Evolutionary conservation across 1,284 basidiomycete species (phyloP).

Genomic region (Cutaneotrichosporon cyanovorans): DNA sequence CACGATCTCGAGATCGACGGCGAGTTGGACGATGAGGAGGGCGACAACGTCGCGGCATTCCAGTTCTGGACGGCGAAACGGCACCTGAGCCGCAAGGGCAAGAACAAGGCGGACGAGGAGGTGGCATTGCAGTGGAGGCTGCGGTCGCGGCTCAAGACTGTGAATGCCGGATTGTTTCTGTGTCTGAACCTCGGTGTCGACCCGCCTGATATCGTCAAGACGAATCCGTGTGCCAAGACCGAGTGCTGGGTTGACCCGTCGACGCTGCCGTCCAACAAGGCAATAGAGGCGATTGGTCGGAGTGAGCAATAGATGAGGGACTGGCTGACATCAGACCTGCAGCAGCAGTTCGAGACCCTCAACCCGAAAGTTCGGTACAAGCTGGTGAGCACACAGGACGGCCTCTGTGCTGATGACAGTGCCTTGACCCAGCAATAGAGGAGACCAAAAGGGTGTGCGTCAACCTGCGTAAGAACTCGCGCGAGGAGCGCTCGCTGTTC

Average conservation of each 20-base stretch:
- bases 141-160: constrained; percentile 77
- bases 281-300: constrained; percentile 50
- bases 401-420: constrained; percentile 48
- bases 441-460: constrained; percentile 87
- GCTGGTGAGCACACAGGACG: constrained; percentile 52
- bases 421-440: constrained; percentile 90
- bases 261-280: constrained; percentile 77
- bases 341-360: constrained; percentile 92
- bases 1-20: constrained; percentile 23
- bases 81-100: constrained; percentile 36
- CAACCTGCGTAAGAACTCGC: constrained; percentile 75
- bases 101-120: constrained; percentile 32
- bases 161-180: constrained; percentile 84
- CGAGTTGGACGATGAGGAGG: constrained; percentile 21
- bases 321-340: constrained; percentile 53
- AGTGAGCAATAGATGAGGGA: constrained; percentile 25
- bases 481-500: constrained; percentile 89
- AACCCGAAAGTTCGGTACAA: constrained; percentile 79
- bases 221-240: constrained; percentile 86
- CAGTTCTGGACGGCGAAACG: constrained; percentile 45
- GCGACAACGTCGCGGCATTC: constrained; percentile 24
- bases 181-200: constrained; percentile 98
- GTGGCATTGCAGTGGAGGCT: constrained; percentile 58
- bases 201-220: constrained; percentile 95
- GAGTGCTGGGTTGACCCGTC: constrained; percentile 98